Evolutionary conservation across 2,329 filamentous ascomycete genomes (phyloP).

Genomic region (Aureobasidium zeae): DNA sequence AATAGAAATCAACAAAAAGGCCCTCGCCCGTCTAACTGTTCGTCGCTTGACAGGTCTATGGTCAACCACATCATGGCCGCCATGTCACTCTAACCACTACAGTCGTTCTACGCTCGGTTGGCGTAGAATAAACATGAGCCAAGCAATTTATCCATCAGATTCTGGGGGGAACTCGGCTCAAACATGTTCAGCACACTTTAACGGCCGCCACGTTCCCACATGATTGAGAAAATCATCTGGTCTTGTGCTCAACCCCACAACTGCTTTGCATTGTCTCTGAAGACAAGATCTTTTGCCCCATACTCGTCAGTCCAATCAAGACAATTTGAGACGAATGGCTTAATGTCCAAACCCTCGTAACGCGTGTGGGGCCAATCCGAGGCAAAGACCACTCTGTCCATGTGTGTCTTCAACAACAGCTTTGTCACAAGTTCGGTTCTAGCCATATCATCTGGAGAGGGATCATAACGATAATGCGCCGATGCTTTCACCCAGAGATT

Average conservation of each 20-base stretch:
- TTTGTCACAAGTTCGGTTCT: constrained; percentile 39
- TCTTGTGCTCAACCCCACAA: constrained; percentile 31
- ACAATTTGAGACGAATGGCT: constrained; percentile 45
- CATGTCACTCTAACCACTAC: no score
- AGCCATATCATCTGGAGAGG: constrained; percentile 36
- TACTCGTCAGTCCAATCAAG: constrained; percentile 45
- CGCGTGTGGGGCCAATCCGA: constrained; percentile 58
- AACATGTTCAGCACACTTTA: no score
- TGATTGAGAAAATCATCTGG: no score
- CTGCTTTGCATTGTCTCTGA: constrained; percentile 47
- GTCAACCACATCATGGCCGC: no score
- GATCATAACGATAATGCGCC: constrained; percentile 47
- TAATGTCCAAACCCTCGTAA: constrained; percentile 49
- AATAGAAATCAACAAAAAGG: no score
- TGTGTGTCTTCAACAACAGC: constrained; percentile 41
- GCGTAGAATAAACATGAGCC: no score
- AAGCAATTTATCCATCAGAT: no score
- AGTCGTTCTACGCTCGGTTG: no score
- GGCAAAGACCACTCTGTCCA: constrained; percentile 46
- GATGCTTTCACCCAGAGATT: constrained; percentile 51
- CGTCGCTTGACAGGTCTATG: no score
- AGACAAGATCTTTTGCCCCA: constrained; percentile 38
- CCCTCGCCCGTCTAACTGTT: no score
- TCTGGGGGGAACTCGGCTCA: no score
- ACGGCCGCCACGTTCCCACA: no score